Base-by-base conservation (phyloP, 345 rosid species). In the Punica granatum region DNA sequence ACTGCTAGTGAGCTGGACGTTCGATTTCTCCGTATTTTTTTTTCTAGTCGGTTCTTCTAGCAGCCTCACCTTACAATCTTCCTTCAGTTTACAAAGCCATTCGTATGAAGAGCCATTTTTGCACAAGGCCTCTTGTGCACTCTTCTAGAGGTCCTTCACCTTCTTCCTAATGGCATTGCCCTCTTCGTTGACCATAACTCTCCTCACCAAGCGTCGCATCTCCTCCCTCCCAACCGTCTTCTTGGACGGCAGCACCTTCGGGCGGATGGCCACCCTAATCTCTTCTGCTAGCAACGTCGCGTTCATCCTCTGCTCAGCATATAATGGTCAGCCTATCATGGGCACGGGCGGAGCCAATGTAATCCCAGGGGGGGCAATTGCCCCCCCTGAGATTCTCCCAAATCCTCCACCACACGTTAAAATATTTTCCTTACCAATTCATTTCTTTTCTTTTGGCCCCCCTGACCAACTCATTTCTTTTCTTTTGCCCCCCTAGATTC, bases 271-370 rank as follows among this genome's bases (percentile, higher is more conserved):
- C 43, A 80, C 76, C 2, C 78, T 73, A 0, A 90, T 61, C 65
- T 84, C 92, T 37, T 83, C 90, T 4, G 36, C 60, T 1, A 88
- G 75, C 70, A 84, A 3, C 2, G 86, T 66, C 0, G 87, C 86
- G 6, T 81, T 87, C 84, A 85, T 74, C 30, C 48, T 74, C 69
- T 87, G 86, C 72, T 87, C 88, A 0, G 88, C 81, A 1, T 78
- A 83, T 9, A 85, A 51, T 7, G 90, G 87, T 87, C 92, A 85
- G 0, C 76, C 77, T 12, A 88, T 82, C 77, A 88, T 76, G 1
- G 90, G 83, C 62, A 83, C 83, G n/a, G n/a, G n/a, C n/a, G n/a
- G n/a, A n/a, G n/a, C n/a, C n/a, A n/a, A n/a, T n/a, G n/a, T n/a
- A n/a, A n/a, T n/a, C n/a, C n/a, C n/a, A n/a, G n/a, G n/a, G n/a